phyloP scores from a whole-genome alignment of 2,329 filamentous ascomycete species.

The Alternaria infectoria region DNA sequence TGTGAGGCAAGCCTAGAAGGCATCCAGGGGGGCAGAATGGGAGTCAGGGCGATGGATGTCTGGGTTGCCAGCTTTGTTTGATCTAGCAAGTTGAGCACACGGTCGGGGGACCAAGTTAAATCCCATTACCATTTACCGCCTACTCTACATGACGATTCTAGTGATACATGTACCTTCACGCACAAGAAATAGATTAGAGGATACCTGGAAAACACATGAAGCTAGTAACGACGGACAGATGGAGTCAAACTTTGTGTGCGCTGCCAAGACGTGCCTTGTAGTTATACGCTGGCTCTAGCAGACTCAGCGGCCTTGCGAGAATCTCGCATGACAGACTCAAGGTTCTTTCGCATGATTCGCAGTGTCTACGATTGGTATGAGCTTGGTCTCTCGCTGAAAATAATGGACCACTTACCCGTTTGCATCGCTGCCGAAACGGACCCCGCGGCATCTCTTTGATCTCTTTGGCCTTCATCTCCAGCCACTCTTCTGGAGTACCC shows the following conservation, averaged over 20 bases:
- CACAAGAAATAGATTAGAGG: background rate
- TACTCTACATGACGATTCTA: background rate
- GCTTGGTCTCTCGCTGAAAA: too few relatives aligned
- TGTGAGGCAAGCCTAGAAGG: conserved; percentile 26
- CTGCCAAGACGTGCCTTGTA: background rate
- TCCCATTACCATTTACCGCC: background rate
- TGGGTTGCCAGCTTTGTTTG: conserved; percentile 29
- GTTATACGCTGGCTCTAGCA: background rate
- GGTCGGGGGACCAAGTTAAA: background rate
- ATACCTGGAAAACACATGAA: background rate
- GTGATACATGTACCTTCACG: background rate
- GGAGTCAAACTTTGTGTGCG: background rate
- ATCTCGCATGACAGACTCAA: background rate
- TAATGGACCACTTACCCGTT: too few relatives aligned
- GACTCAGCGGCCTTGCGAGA: background rate
- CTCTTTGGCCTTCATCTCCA: too few relatives aligned
- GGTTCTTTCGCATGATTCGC: conserved; percentile 4
- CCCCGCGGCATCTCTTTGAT: too few relatives aligned
- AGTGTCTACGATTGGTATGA: conserved; percentile 2
- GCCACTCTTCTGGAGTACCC: too few relatives aligned
- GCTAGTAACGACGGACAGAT: background rate
- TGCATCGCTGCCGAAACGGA: too few relatives aligned
- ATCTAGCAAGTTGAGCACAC: background rate
- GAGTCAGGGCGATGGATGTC: conserved; percentile 25
- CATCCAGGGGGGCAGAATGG: conserved; percentile 18